These are phyloP conservation scores for Hysterangium stoloniferum DNA, from an alignment of 768 basidiomycete genomes.

Conservation along the genomic window DNA sequence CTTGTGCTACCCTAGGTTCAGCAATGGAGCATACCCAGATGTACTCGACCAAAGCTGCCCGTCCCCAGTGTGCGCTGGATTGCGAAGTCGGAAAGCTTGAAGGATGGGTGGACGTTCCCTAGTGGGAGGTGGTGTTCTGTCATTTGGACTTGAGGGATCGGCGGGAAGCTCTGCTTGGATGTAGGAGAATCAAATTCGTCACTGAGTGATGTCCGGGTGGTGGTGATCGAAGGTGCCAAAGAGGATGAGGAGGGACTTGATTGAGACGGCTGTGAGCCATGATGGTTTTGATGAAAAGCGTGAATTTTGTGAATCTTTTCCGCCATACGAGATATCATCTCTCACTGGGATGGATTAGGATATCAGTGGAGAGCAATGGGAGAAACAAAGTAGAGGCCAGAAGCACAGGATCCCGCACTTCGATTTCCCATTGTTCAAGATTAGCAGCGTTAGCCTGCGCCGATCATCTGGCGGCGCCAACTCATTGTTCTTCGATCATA, in stretches of 20 bases:
- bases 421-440: conserved; percentile 10
- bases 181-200: conserved; percentile 10
- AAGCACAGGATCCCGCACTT: conserved; percentile 2
- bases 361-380: too few species aligned
- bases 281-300: not conserved
- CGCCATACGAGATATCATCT: conserved; percentile 11
- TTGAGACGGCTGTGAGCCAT: not conserved
- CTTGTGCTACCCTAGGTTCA: not conserved
- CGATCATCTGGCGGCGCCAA: not conserved
- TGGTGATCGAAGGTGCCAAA: conserved; percentile 10
- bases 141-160: not conserved
- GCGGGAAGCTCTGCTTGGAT: conserved; percentile 5
- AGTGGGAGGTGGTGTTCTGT: not conserved
- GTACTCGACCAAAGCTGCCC: conserved; percentile 96
- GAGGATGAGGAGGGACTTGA: conserved; percentile 9
- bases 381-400: not conserved
- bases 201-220: conserved; percentile 9
- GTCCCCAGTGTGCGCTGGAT: conserved; percentile 84
- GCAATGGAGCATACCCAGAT: conserved; percentile 67
- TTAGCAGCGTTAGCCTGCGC: not conserved
- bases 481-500: not conserved
- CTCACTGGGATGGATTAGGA: not conserved
- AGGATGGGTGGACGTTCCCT: conserved; percentile 26
- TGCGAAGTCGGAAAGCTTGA: conserved; percentile 68
- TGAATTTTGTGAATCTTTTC: conserved; percentile 11